Evolutionary conservation across 441 rosid species (phyloP), one percentile per base, ranked within the genome.

Genomic region (Erysimum cheiri): DNA sequence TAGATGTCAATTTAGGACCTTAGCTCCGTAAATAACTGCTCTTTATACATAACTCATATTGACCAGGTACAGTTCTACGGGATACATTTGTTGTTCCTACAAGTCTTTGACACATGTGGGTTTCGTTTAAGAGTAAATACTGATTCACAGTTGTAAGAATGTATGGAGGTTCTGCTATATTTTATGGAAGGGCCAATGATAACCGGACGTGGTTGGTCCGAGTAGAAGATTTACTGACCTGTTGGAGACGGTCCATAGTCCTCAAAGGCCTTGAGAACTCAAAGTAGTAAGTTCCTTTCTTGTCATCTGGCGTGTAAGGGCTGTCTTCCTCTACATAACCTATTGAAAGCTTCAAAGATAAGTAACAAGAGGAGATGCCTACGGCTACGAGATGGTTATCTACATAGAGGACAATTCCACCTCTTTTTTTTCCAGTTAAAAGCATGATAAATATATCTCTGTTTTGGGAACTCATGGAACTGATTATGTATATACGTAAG

Each of bases 251-350:
- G 79, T 94, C 99, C 85, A 70, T 85, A 60, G 98, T 92, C 80
- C 99, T 86, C 76, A 92, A 82, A 49, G 98, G 93, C 84, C 99
- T 81, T 55, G 94, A 87, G 70, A 94, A 90, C 71, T 94, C 99
- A 71, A 92, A 94, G 74, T 73, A 84, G 77, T 90, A 90, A 28
- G 89, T 84, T 73, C 98, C 98, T 79, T 88, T 85, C 68, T 87
- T 70, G 68, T 87, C 86, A 77, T 77, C 84, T 6, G 85, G 57
- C 67, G 83, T 70, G 76, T 90, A 94, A 68, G 98, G 99, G 75
- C 87, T 92, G 74, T 94, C 98, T 72, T 86, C 96, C 79, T 80
- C 96, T 40, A 92, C 86, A 58, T 87, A 92, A 72, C 96, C 97
- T 94, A 82, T 32, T 17, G 43, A 28, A 15, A 50, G 31, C 46